Conservation (phyloP, 768 basidiomycete genomes). For the Kwoniella newhampshirensis region DNA sequence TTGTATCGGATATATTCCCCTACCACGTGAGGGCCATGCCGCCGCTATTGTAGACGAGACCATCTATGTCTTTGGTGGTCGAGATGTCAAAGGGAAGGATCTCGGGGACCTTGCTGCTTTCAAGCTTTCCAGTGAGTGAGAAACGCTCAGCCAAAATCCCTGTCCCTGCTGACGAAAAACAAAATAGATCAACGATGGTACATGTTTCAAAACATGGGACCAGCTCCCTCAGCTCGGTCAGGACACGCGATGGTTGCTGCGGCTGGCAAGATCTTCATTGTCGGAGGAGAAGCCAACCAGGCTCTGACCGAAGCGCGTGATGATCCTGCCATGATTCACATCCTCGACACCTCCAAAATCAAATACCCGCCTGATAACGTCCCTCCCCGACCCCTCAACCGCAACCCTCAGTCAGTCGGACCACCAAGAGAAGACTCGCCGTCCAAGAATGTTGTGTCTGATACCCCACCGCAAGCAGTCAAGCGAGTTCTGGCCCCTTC, state of each 20-base stretch:
- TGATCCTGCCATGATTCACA: constrained; percentile 77
- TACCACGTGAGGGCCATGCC: constrained; percentile 92
- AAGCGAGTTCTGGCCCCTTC: constrained; percentile 22
- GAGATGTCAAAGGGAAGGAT: constrained; percentile 96
- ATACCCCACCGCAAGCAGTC: constrained; percentile 24
- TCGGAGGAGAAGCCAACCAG: constrained; percentile 87
- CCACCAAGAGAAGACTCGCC: constrained; percentile 11
- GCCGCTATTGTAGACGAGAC: constrained; percentile 96
- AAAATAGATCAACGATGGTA: constrained; percentile 90
- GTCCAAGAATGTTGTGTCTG: constrained; percentile 8
- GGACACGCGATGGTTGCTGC: constrained; percentile 98
- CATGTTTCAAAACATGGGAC: constrained; percentile 99
- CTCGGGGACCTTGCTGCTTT: constrained; percentile 92
- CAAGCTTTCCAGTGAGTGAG: constrained; percentile 84
- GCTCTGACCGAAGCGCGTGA: constrained; percentile 65
- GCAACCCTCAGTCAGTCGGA: constrained; percentile 8
- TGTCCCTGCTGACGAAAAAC: too few species aligned
- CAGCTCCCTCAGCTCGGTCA: constrained; percentile 83
- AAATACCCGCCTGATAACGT: constrained; percentile 75
- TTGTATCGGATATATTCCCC: constrained; percentile 95
- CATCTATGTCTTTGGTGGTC: constrained; percentile 93
- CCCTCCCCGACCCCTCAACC: constrained; percentile 45
- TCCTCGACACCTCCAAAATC: constrained; percentile 95
- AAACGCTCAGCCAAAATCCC: too few species aligned
- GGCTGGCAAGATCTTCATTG: constrained; percentile 77